Percentiles rank a stretch among this genome's conserved stretches.
phyloP scores from a whole-genome alignment of 2,329 filamentous ascomycete species.

The Alternaria burnsii region DNA sequence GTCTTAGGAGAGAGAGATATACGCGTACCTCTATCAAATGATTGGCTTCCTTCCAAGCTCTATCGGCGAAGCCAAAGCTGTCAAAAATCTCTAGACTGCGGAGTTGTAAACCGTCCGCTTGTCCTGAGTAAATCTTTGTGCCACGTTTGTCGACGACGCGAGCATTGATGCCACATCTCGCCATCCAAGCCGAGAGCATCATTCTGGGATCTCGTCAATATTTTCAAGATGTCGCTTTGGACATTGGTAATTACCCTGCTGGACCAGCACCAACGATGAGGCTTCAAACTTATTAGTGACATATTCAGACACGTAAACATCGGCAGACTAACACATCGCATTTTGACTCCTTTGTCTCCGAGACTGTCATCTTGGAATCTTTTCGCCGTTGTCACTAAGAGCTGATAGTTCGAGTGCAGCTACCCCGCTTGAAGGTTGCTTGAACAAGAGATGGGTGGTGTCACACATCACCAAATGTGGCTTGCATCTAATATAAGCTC shows the following conservation, averaged over 20 bases:
- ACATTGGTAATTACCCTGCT: slow-evolving; percentile 21
- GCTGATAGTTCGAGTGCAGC: background rate
- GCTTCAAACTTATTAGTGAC: slow-evolving; percentile 23
- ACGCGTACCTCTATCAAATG: slow-evolving; percentile 70
- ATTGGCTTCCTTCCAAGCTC: slow-evolving; percentile 71
- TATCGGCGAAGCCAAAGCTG: slow-evolving; percentile 72
- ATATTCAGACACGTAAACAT: background rate
- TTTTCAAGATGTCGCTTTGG: background rate
- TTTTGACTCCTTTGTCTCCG: slow-evolving; percentile 37
- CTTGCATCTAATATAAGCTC: slow-evolving; percentile 8
- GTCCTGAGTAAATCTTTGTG: slow-evolving; percentile 53
- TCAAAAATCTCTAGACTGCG: slow-evolving; percentile 60
- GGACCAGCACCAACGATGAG: slow-evolving; percentile 53
- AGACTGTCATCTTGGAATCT: slow-evolving; percentile 36
- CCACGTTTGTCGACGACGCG: slow-evolving; percentile 55
- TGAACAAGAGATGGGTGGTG: background rate
- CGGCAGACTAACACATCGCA: slow-evolving; percentile 46
- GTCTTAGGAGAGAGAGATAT: slow-evolving; percentile 58
- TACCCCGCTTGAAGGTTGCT: background rate
- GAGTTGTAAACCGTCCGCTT: slow-evolving; percentile 55
- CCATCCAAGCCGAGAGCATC: slow-evolving; percentile 55
- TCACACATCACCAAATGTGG: background rate
- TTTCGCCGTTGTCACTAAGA: background rate
- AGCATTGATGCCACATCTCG: slow-evolving; percentile 51
- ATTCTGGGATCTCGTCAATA: slow-evolving; percentile 27